Evolutionary conservation across 805 yeast species (phyloP).

Genomic region (Starmerella potacharoeniae): DNA sequence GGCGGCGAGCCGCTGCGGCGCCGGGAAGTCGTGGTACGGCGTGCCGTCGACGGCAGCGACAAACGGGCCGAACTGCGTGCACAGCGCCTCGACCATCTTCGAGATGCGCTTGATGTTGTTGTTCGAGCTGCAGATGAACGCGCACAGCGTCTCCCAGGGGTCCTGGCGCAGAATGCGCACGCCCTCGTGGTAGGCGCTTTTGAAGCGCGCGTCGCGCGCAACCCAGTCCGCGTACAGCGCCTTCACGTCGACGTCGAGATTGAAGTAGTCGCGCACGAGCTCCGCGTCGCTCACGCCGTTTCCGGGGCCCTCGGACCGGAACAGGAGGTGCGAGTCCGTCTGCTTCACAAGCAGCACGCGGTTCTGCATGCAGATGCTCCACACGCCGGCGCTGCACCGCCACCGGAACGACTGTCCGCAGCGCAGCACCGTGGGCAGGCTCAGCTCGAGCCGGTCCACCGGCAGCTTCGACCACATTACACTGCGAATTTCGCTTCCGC

Average conservation of each 20-base stretch:
- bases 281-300: conserved; percentile 23
- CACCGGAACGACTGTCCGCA: conserved; percentile 84
- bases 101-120: conserved; percentile 90
- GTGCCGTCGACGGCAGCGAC: conserved; percentile 44
- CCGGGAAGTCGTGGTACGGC: conserved; percentile 63
- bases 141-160: conserved; percentile 90
- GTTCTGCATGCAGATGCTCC: conserved; percentile 41
- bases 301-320: conserved; percentile 28
- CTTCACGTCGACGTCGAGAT: conserved; percentile 44
- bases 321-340: conserved; percentile 41
- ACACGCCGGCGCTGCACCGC: conserved; percentile 50
- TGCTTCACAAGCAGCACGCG: conserved; percentile 58
- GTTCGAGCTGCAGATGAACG: conserved; percentile 91
- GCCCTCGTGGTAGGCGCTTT: conserved; percentile 37
- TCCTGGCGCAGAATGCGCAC: conserved; percentile 82
- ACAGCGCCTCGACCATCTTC: conserved; percentile 75
- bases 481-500: not conserved
- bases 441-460: conserved; percentile 35
- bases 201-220: conserved; percentile 25
- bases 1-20: conserved; percentile 40
- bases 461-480: conserved; percentile 22
- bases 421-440: conserved; percentile 53
- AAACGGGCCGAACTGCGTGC: conserved; percentile 55
- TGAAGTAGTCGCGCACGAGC: conserved; percentile 57
- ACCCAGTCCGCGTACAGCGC: conserved; percentile 55